A percentile compares a stretch with the other conserved stretches of the same genome.
These are phyloP conservation scores for Colletotrichum scovillei DNA, from an alignment of 2,329 filamentous ascomycete species.

Conservation along the genomic window DNA sequence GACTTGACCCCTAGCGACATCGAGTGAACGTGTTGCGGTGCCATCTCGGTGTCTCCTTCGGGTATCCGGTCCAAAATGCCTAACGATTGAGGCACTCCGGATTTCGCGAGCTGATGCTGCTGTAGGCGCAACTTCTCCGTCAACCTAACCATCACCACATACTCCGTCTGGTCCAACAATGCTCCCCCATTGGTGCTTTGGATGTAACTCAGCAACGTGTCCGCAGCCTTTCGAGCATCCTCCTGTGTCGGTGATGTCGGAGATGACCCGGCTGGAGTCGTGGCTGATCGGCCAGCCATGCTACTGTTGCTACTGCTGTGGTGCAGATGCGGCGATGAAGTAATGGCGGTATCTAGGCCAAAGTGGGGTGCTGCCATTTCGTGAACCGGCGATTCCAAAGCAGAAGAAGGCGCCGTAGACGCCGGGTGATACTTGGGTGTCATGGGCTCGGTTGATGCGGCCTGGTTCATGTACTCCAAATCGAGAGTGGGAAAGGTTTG, in stretches of 20 bases:
- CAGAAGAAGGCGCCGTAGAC: constrained; percentile 62
- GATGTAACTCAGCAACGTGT: constrained; percentile 85
- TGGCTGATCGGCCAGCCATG: constrained; percentile 48
- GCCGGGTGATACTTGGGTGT: constrained; percentile 62
- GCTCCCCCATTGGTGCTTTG: constrained; percentile 73
- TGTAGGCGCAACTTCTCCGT: constrained; percentile 87
- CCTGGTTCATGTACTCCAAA: constrained; percentile 66
- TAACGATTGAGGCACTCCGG: constrained; percentile 46
- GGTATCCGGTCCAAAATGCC: constrained; percentile 66
- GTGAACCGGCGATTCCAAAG: constrained; percentile 62
- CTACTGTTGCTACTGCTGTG: constrained; percentile 64
- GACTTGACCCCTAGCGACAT: constrained; percentile 42
- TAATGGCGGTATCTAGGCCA: constrained; percentile 52
- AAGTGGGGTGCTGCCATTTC: constrained; percentile 57
- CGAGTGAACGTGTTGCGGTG: constrained; percentile 36
- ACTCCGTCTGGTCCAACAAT: constrained; percentile 82
- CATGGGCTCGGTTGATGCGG: constrained; percentile 53
- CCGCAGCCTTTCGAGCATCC: constrained; percentile 84
- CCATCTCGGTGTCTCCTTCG: constrained; percentile 66
- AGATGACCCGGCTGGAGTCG: constrained; percentile 63
- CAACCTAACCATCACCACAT: constrained; percentile 80
- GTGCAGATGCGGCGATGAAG: constrained; percentile 57
- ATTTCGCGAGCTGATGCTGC: constrained; percentile 52
- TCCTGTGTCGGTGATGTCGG: constrained; percentile 81
- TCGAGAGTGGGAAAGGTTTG: constrained; percentile 86